A percentile compares a stretch with the other conserved stretches of the same genome.
phyloP scores from a whole-genome alignment of 139 green algal species.

The Chlorella vulgaris region DNA sequence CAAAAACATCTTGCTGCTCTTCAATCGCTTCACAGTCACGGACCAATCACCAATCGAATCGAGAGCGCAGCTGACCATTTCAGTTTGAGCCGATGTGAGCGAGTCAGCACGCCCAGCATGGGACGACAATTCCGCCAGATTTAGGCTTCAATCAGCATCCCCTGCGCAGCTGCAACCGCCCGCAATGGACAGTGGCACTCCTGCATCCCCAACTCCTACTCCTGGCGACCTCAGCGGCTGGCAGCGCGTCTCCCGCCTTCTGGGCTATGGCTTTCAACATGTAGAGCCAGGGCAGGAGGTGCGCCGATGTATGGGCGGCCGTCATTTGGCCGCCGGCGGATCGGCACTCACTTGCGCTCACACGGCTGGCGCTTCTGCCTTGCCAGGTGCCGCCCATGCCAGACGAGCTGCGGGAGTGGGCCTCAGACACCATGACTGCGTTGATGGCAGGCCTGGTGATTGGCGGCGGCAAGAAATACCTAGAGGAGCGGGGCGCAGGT shows the following conservation, averaged over 20 bases:
- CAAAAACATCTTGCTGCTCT: not conserved
- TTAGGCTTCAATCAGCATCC: too few species aligned
- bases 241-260: conserved; percentile 19
- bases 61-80: too few species aligned
- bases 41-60: too few species aligned
- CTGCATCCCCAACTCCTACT: not conserved
- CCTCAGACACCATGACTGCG: conserved; percentile 32
- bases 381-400: conserved; percentile 44
- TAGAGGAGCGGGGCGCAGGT: conserved; percentile 33
- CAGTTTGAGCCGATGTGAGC: too few species aligned
- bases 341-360: too few species aligned
- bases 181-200: too few species aligned
- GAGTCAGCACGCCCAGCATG: too few species aligned
- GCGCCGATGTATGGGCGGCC: not conserved
- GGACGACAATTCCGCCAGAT: too few species aligned
- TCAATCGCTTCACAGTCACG: too few species aligned
- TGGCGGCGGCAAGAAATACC: conserved; percentile 21
- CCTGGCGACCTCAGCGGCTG: conserved; percentile 18
- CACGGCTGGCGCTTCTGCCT: not conserved
- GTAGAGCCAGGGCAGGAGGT: conserved; percentile 24
- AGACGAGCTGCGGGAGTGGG: conserved; percentile 44
- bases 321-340: not conserved
- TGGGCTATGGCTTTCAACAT: conserved; percentile 25
- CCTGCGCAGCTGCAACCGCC: too few species aligned
- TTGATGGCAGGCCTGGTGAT: conserved; percentile 33